Conservation (phyloP, 306 rosid species). For the Quercus mongolica region DNA sequence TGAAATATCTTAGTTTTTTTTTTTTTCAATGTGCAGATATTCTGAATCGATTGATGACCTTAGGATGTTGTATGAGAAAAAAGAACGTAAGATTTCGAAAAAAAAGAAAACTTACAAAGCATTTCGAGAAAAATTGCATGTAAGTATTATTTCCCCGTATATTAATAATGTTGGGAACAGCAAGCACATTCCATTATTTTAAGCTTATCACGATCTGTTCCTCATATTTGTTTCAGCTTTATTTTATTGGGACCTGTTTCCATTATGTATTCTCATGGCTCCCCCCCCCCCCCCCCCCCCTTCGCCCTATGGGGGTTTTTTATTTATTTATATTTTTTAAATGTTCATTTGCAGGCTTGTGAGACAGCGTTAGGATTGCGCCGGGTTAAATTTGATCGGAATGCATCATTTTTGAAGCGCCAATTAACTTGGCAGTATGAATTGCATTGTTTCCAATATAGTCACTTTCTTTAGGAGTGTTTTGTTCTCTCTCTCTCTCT, state of each 20-base stretch:
- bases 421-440: slow-evolving; percentile 86
- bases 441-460: slow-evolving; percentile 4
- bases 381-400: slow-evolving; percentile 51
- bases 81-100: slow-evolving; percentile 56
- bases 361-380: slow-evolving; percentile 53
- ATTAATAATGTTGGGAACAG: background rate
- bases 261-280: background rate
- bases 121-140: slow-evolving; percentile 51
- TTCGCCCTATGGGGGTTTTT: no score
- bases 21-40: slow-evolving; percentile 37
- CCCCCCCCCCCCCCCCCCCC: background rate
- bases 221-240: background rate
- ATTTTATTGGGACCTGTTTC: background rate
- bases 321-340: no score
- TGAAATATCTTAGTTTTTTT: background rate
- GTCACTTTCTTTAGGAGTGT: background rate
- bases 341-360: slow-evolving; percentile 55
- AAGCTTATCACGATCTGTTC: background rate
- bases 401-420: slow-evolving; percentile 56
- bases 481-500: background rate
- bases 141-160: slow-evolving; percentile 15
- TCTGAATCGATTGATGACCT: slow-evolving; percentile 83
- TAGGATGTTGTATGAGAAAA: slow-evolving; percentile 56
- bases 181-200: background rate
- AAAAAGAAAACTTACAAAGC: slow-evolving; percentile 58